Evolutionary conservation across 1,139 yeast genomes (phyloP).

Genomic region (Suzukiozyma palmioleophila): DNA sequence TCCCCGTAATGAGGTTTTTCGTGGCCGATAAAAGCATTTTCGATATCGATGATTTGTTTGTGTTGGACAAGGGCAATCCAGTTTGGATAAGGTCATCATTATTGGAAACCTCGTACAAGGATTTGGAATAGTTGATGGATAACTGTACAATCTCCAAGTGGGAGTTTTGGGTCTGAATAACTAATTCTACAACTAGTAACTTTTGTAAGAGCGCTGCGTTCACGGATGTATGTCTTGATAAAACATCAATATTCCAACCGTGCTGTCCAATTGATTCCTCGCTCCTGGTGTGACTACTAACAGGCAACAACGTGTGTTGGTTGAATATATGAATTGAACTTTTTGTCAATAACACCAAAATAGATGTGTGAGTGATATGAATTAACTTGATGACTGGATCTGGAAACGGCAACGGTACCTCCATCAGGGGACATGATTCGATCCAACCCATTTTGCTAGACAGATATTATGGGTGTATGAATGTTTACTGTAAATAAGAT

Average conservation of each 20-base stretch:
- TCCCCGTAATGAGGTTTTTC: conserved; percentile 26
- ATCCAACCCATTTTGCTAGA: conserved; percentile 13
- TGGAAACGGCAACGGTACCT: conserved; percentile 21
- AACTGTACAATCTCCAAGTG: conserved; percentile 35
- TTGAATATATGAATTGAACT: conserved; percentile 25
- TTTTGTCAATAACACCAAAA: conserved; percentile 29
- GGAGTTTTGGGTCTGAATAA: conserved; percentile 29
- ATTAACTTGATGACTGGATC: conserved; percentile 22
- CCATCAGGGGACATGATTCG: conserved; percentile 30
- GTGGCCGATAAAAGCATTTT: conserved; percentile 34
- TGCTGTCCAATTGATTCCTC: conserved; percentile 29
- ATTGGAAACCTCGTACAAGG: conserved; percentile 28
- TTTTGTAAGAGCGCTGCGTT: conserved; percentile 25
- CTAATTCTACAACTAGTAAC: conserved; percentile 24
- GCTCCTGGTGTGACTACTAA: conserved; percentile 28
- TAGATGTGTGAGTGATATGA: conserved; percentile 31
- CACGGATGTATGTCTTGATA: conserved; percentile 26
- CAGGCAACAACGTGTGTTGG: conserved; percentile 30
- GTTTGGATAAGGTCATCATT: conserved; percentile 29
- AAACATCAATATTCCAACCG: conserved; percentile 25
- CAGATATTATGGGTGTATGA: too few species aligned
- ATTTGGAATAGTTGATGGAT: conserved; percentile 24
- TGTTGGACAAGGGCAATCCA: conserved; percentile 29
- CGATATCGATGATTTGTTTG: conserved; percentile 25
- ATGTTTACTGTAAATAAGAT: too few species aligned